These are phyloP conservation scores for Novymonas esmeraldas DNA, from an alignment of 208 protist genomes.

Conservation along the genomic window DNA sequence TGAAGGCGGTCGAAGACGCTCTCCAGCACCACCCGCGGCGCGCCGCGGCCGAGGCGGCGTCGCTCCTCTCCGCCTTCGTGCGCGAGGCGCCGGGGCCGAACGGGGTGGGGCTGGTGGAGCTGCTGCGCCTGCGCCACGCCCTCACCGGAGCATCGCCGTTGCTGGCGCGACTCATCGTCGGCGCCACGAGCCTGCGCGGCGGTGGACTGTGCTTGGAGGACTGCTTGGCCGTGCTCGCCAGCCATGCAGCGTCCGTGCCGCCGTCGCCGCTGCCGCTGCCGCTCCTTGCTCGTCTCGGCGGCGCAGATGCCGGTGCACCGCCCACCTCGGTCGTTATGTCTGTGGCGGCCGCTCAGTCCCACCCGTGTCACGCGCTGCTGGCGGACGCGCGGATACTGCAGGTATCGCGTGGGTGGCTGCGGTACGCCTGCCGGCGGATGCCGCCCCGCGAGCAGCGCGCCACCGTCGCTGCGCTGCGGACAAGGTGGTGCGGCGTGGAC, in stretches of 20 bases:
- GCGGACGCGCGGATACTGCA: slow-evolving; percentile 6
- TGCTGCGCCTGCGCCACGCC: slow-evolving; percentile 19
- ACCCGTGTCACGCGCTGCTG: slow-evolving; percentile 11
- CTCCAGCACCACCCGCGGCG: slow-evolving; percentile 26
- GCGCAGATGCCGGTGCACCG: not conserved
- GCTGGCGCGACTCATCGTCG: slow-evolving; percentile 27
- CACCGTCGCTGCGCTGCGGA: slow-evolving; percentile 10
- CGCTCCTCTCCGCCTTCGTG: slow-evolving; percentile 2
- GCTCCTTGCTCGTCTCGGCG: not conserved
- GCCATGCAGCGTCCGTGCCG: slow-evolving; percentile 19
- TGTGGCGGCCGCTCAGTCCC: not conserved
- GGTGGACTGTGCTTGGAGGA: slow-evolving; percentile 21
- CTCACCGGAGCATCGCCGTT: slow-evolving; percentile 7
- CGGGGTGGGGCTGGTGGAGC: not conserved
- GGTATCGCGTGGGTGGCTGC: slow-evolving; percentile 30
- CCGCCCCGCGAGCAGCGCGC: slow-evolving; percentile 4
- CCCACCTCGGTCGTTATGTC: not conserved
- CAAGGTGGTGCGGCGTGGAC: not conserved
- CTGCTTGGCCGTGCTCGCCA: slow-evolving; percentile 18
- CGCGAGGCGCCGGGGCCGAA: not conserved
- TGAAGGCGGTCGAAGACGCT: slow-evolving; percentile 21
- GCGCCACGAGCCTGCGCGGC: slow-evolving; percentile 12
- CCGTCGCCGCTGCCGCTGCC: slow-evolving; percentile 10
- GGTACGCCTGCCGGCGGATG: slow-evolving; percentile 31
- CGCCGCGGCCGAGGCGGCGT: slow-evolving; percentile 7